A percentile compares a stretch with the other conserved stretches of the same genome.
Evolutionary conservation across 352 stramenopile species (phyloP).

Genomic region (Blastocystis sp.): DNA sequence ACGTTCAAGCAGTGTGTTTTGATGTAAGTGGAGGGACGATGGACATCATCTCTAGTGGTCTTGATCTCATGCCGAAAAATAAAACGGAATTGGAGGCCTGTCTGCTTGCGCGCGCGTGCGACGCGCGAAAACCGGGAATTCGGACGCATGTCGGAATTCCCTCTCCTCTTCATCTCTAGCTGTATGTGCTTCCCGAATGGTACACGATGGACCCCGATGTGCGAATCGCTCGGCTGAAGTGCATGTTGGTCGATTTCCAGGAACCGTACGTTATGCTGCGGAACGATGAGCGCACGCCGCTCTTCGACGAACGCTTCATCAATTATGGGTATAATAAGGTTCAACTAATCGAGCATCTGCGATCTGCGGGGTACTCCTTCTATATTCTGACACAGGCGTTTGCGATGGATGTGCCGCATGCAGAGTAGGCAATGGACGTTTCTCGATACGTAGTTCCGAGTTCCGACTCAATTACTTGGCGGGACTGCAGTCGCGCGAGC

Average conservation of each 20-base stretch:
- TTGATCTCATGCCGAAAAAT: neutral
- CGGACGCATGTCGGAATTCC: neutral
- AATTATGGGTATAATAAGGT: conserved; percentile 54
- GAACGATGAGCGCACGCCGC: neutral
- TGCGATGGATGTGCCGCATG: conserved; percentile 42
- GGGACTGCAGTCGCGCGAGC: neutral
- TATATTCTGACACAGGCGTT: conserved; percentile 39
- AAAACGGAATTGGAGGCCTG: neutral
- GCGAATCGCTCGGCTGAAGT: neutral
- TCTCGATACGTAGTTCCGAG: neutral
- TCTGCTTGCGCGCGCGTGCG: neutral
- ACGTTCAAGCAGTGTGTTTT: neutral
- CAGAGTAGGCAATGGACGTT: neutral
- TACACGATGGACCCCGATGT: neutral
- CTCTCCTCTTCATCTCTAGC: neutral
- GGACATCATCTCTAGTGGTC: neutral
- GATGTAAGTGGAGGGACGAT: neutral
- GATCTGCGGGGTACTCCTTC: neutral
- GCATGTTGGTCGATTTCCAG: neutral
- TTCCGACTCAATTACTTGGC: neutral
- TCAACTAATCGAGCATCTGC: conserved; percentile 28
- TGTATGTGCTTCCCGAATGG: neutral
- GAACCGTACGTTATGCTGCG: conserved; percentile 3
- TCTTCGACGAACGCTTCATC: conserved; percentile 44
- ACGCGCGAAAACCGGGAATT: conserved; percentile 1